A percentile compares a stretch with the other conserved stretches of the same genome.
These are phyloP conservation scores for Hymenoscyphus fraxineus DNA, from an alignment of 2,329 filamentous ascomycete genomes.

Conservation along the genomic window DNA sequence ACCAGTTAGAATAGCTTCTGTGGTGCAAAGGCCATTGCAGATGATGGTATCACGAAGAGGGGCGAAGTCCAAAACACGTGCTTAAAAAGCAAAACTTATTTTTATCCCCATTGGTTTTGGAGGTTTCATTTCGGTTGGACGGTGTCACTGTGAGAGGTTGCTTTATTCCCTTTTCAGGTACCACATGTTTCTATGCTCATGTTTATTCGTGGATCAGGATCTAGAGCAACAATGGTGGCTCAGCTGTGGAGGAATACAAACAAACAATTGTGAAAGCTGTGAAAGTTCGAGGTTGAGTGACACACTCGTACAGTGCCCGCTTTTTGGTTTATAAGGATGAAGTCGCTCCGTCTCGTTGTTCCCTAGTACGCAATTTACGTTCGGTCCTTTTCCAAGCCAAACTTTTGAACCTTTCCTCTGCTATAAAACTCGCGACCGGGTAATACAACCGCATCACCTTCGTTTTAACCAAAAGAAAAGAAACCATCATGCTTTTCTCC, in stretches of 20 bases:
- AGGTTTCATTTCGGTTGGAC: background rate
- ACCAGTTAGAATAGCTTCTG: slow-evolving; percentile 1
- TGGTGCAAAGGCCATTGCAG: background rate
- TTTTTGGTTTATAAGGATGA: slow-evolving; percentile 2
- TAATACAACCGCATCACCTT: background rate
- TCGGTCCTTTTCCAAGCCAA: background rate
- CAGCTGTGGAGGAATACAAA: background rate
- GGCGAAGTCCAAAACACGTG: background rate
- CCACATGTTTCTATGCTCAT: background rate
- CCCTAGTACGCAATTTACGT: background rate
- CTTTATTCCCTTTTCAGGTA: background rate
- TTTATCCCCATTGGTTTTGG: background rate
- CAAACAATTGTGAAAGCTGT: background rate
- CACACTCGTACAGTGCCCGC: background rate
- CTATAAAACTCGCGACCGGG: background rate
- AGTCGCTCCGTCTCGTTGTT: background rate
- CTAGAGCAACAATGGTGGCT: background rate
- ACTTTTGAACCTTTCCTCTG: background rate
- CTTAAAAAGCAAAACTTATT: background rate
- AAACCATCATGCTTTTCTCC: slow-evolving; percentile 19
- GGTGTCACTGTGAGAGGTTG: background rate
- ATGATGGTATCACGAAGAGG: background rate
- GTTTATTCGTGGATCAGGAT: background rate
- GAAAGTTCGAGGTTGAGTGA: background rate
- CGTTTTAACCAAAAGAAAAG: background rate